Evolutionary conservation across 78 protist genomes (phyloP).

Genomic region (Mastigamoeba balamuthi): DNA sequence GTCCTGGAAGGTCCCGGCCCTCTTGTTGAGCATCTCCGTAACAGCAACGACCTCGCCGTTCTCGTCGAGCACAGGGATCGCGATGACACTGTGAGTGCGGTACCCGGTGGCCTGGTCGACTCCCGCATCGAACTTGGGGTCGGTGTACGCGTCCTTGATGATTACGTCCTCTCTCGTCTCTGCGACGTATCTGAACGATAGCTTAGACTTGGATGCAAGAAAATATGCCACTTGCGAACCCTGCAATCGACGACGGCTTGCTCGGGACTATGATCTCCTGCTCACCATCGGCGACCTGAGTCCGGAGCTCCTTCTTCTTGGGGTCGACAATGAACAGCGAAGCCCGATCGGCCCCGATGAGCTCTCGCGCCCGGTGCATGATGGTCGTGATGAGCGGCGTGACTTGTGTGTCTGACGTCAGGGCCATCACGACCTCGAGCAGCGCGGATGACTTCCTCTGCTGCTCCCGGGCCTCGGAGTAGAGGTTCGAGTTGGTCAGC

Average conservation of each 20-base stretch:
- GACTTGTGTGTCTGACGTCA: neutral
- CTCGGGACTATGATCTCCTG: slow-evolving; percentile 3
- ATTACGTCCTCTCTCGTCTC: neutral
- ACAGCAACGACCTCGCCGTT: slow-evolving; percentile 18
- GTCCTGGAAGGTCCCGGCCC: neutral
- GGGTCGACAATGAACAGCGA: slow-evolving; percentile 6
- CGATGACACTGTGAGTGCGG: neutral
- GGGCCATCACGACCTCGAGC: neutral
- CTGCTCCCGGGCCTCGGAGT: neutral
- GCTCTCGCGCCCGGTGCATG: neutral
- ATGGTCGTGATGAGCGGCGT: neutral
- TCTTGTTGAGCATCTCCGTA: slow-evolving; percentile 19
- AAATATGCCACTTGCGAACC: no score
- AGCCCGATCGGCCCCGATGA: neutral
- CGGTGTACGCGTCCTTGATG: slow-evolving; percentile 8
- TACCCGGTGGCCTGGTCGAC: neutral
- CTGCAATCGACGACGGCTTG: slow-evolving; percentile 1
- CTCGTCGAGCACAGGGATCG: neutral
- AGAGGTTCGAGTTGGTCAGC: neutral
- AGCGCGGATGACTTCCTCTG: neutral
- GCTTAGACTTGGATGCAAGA: no score
- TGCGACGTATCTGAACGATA: slow-evolving; percentile 30
- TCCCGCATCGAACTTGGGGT: slow-evolving; percentile 1
- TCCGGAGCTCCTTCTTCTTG: neutral
- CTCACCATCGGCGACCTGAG: slow-evolving; percentile 9